phyloP scores from a whole-genome alignment of 2,329 filamentous ascomycete species.

The Fusarium anguioides region DNA sequence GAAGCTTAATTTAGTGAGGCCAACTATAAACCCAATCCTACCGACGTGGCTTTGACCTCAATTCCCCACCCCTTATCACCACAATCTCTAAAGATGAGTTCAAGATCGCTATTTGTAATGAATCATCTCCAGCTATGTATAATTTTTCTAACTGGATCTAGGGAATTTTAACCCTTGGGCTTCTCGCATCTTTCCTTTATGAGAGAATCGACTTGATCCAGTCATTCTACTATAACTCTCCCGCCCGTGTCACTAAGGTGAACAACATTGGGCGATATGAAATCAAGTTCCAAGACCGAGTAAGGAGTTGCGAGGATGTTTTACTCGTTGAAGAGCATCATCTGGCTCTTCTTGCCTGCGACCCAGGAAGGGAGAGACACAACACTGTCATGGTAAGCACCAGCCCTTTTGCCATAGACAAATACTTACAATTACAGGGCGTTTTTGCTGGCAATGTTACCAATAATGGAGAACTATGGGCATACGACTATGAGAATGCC shows the following conservation, averaged over 20 bases:
- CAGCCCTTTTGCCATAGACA: fast-evolving
- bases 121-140: too few relatives aligned
- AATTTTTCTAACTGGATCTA: not conserved
- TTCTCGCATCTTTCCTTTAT: conserved; percentile 20
- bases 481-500: conserved; percentile 51
- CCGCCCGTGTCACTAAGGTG: conserved; percentile 43
- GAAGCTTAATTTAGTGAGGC: not conserved
- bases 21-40: not conserved
- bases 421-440: conserved; percentile 37
- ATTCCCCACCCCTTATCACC: not conserved
- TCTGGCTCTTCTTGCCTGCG: conserved; percentile 53
- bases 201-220: conserved; percentile 30
- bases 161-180: conserved; percentile 18
- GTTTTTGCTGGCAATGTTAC: conserved; percentile 33
- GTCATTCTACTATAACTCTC: conserved; percentile 47
- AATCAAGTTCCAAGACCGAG: conserved; percentile 52
- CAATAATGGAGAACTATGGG: conserved; percentile 49
- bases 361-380: conserved; percentile 53
- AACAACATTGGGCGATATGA: conserved; percentile 44
- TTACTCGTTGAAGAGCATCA: conserved; percentile 51
- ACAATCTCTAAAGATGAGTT: conserved; percentile 1
- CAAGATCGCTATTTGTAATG: conserved; percentile 16
- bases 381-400: conserved; percentile 55
- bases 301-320: conserved; percentile 56
- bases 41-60: not conserved